Evolutionary conservation across 2,329 filamentous ascomycete species (phyloP).

Genomic region (Monilinia laxa): DNA sequence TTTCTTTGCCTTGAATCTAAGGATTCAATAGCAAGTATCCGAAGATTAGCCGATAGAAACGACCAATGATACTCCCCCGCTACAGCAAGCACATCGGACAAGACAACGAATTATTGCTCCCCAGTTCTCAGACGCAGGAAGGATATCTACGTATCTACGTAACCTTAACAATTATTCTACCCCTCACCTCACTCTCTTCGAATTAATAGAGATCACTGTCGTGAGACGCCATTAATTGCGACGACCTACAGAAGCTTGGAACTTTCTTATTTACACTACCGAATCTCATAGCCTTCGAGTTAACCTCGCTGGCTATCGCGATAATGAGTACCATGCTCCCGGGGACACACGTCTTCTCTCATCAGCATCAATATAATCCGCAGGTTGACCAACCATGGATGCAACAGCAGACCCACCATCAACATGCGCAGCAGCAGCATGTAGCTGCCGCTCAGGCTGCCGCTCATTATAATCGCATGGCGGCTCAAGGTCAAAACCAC

Average conservation of each 20-base stretch:
- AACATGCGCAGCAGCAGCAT: conserved; percentile 44
- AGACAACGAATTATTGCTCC: conserved; percentile 8
- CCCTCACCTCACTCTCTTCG: conserved; percentile 12
- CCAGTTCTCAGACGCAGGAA: conserved; percentile 7
- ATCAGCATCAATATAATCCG: conserved; percentile 61
- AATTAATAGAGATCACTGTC: conserved; percentile 6
- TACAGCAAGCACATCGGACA: conserved; percentile 20
- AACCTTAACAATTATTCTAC: conserved; percentile 20
- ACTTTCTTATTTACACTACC: conserved; percentile 8
- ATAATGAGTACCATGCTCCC: conserved; percentile 54
- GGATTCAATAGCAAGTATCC: not conserved
- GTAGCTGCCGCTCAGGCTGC: conserved; percentile 40
- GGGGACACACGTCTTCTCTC: conserved; percentile 63
- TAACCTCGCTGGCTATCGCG: conserved; percentile 28
- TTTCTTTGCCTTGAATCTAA: not conserved
- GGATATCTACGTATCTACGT: conserved; percentile 17
- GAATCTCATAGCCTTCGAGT: conserved; percentile 29
- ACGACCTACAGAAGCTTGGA: not conserved
- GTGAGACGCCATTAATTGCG: conserved; percentile 2
- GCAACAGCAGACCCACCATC: conserved; percentile 50
- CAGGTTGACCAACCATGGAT: conserved; percentile 65
- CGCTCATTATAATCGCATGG: conserved; percentile 70
- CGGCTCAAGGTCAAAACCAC: conserved; percentile 53
- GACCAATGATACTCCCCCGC: not conserved
- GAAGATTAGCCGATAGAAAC: conserved; percentile 2